Percentiles rank a stretch among this genome's conserved stretches.
Conservation (phyloP, 768 basidiomycete genomes). For the Roridomyces roridus region DNA sequence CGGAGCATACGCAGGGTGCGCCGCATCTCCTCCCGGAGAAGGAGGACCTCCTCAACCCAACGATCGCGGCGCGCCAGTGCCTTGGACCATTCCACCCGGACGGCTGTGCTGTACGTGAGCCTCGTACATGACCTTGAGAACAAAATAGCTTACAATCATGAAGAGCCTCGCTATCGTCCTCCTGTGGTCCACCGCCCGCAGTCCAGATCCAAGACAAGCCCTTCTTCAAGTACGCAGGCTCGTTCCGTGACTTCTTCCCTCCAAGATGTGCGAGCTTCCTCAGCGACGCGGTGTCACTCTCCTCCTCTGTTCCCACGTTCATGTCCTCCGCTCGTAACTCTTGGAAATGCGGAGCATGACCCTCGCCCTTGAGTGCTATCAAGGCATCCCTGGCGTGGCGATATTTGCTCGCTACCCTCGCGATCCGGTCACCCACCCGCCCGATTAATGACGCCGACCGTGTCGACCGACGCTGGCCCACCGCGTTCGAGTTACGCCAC, state of each 20-base stretch:
- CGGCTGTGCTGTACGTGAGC: too few species aligned
- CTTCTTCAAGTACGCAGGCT: not conserved
- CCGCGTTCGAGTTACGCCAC: too few species aligned
- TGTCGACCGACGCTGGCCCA: slow-evolving; percentile 10
- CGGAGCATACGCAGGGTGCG: not conserved
- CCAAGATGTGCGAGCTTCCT: not conserved
- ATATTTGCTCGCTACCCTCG: too few species aligned
- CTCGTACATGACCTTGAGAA: too few species aligned
- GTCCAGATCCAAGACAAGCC: slow-evolving; percentile 20
- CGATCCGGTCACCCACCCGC: not conserved
- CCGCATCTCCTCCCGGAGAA: slow-evolving; percentile 29
- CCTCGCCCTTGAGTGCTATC: too few species aligned
- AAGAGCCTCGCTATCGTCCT: not conserved
- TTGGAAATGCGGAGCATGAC: too few species aligned
- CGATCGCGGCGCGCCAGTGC: slow-evolving; percentile 8
- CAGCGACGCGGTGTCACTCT: slow-evolving; percentile 1
- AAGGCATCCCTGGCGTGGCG: too few species aligned
- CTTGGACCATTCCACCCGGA: slow-evolving; percentile 29
- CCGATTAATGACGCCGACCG: slow-evolving; percentile 4
- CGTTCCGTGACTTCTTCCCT: not conserved
- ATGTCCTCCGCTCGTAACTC: not conserved
- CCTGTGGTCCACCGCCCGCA: not conserved
- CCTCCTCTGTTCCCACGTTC: not conserved
- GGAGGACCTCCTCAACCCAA: slow-evolving; percentile 28
- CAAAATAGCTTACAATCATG: slow-evolving; percentile 15